phyloP scores from a whole-genome alignment of 1,284 basidiomycete genomes.

The Ceratobasidium sp. region DNA sequence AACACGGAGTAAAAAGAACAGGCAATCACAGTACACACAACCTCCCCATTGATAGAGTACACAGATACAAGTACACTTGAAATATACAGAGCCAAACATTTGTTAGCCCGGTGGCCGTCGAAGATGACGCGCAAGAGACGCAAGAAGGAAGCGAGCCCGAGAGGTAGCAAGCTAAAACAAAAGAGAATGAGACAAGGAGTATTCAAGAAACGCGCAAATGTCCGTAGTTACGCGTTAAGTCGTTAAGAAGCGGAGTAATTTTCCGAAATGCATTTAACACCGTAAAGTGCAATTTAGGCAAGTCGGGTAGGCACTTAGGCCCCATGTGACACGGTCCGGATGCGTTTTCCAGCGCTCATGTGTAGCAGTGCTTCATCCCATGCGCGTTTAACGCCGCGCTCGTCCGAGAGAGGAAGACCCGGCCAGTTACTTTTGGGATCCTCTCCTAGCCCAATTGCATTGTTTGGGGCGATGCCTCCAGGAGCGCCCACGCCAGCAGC shows the following conservation, averaged over 20 bases:
- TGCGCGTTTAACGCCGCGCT: conserved; percentile 37
- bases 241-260: background rate
- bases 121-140: background rate
- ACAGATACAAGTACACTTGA: conserved; percentile 39
- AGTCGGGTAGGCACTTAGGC: background rate
- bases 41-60: conserved; percentile 23
- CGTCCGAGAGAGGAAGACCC: conserved; percentile 30
- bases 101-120: background rate
- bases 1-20: conserved; percentile 2
- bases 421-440: conserved; percentile 32
- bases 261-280: background rate
- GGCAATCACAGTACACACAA: conserved; percentile 28
- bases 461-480: background rate
- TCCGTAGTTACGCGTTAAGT: background rate
- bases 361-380: conserved; percentile 26
- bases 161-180: background rate
- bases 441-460: conserved; percentile 22
- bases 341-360: conserved; percentile 15
- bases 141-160: background rate
- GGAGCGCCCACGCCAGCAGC: background rate
- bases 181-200: background rate
- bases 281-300: background rate
- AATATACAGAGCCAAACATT: conserved; percentile 6
- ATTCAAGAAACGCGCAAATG: conserved; percentile 5
- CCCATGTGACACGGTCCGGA: conserved; percentile 20